Percentiles rank a stretch among this genome's conserved stretches.
These are phyloP conservation scores for Moricandia arvensis DNA, from an alignment of 345 rosid species.

Conservation along the genomic window DNA sequence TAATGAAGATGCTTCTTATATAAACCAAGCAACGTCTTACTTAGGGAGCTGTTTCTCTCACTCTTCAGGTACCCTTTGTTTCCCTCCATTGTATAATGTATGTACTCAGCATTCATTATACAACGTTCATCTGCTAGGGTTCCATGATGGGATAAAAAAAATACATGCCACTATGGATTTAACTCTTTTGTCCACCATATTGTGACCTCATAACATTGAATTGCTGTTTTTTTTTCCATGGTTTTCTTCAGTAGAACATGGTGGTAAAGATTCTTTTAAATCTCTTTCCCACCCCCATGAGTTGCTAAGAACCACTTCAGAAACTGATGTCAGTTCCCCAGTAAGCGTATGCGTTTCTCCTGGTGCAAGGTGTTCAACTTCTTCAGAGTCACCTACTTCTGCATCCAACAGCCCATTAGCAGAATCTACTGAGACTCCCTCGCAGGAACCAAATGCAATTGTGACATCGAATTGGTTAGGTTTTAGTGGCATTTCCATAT, in stretches of 20 bases:
- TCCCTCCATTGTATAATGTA: neutral
- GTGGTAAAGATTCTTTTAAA: slow-evolving; percentile 50
- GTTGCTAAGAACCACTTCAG: slow-evolving; percentile 51
- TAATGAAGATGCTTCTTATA: slow-evolving; percentile 54
- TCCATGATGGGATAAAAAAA: no score
- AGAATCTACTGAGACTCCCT: slow-evolving; percentile 40
- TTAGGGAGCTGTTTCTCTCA: slow-evolving; percentile 57
- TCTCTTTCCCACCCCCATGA: slow-evolving; percentile 50
- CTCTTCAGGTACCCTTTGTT: slow-evolving; percentile 46
- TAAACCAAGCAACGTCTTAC: slow-evolving; percentile 59
- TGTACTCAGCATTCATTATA: neutral
- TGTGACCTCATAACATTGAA: no score
- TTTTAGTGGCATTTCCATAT: slow-evolving; percentile 61
- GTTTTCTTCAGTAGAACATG: slow-evolving; percentile 47
- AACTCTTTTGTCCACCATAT: no score
- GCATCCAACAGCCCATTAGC: slow-evolving; percentile 36
- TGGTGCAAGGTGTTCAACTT: slow-evolving; percentile 42
- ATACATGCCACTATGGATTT: no score
- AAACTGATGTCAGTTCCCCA: slow-evolving; percentile 29
- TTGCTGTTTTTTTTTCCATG: no score
- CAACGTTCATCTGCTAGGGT: neutral
- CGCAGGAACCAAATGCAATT: slow-evolving; percentile 44
- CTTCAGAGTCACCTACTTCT: slow-evolving; percentile 53
- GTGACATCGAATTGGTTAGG: slow-evolving; percentile 46
- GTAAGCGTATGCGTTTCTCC: slow-evolving; percentile 41